These are phyloP conservation scores for Penicillium coffeae DNA, from an alignment of 495 filamentous ascomycete species.

Conservation along the genomic window DNA sequence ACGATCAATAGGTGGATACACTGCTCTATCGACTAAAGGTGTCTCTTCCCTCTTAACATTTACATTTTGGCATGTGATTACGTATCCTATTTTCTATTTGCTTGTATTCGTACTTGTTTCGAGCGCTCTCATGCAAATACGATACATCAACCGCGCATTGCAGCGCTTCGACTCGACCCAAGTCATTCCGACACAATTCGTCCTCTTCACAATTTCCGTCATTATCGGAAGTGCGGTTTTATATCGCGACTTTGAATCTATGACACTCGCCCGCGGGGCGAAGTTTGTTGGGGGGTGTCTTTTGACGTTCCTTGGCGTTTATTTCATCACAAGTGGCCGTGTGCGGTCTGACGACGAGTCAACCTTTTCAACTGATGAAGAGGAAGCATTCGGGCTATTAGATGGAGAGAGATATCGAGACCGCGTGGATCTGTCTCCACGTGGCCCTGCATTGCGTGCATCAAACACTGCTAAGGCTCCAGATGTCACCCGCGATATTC, in stretches of 20 bases:
- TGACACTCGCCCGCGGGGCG: slow-evolving; percentile 58
- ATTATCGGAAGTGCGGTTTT: slow-evolving; percentile 90
- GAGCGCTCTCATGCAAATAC: slow-evolving; percentile 92
- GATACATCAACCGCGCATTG: slow-evolving; percentile 90
- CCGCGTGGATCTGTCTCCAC: slow-evolving; percentile 33
- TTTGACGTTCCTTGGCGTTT: slow-evolving; percentile 90
- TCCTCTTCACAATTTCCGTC: slow-evolving; percentile 91
- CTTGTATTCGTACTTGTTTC: slow-evolving; percentile 70
- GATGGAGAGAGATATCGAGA: slow-evolving; percentile 43
- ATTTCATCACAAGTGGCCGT: slow-evolving; percentile 75
- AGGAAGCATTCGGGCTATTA: slow-evolving; percentile 45
- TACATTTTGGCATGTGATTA: slow-evolving; percentile 78
- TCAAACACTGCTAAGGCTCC: slow-evolving; percentile 15
- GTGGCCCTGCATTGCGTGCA: slow-evolving; percentile 15
- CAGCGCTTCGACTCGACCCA: slow-evolving; percentile 95
- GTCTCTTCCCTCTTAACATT: slow-evolving; percentile 91
- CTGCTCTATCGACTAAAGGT: slow-evolving; percentile 91
- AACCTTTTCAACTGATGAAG: slow-evolving; percentile 44
- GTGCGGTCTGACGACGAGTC: slow-evolving; percentile 42
- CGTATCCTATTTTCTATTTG: slow-evolving; percentile 87
- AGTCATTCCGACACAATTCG: slow-evolving; percentile 95
- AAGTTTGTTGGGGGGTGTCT: slow-evolving; percentile 89
- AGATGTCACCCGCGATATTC: slow-evolving; percentile 13
- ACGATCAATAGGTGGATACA: slow-evolving; percentile 72
- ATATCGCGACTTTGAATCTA: slow-evolving; percentile 89